Evolutionary conservation across 208 protist species (phyloP).

Genomic region (Trichomonas tenax): DNA sequence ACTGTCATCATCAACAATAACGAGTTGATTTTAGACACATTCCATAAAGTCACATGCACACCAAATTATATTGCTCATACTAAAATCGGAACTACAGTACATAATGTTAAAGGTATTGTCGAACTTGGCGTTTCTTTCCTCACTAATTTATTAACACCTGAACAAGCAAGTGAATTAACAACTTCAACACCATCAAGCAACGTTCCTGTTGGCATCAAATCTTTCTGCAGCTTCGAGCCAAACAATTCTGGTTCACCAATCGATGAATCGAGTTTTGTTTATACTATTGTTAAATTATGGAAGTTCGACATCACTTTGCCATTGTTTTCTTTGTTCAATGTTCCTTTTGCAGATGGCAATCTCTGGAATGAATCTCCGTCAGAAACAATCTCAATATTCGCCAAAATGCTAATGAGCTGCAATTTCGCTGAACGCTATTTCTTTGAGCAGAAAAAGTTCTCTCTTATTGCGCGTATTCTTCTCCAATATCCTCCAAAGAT

Average conservation of each 20-base stretch:
- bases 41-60: not conserved
- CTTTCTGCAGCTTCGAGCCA: not conserved
- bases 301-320: not conserved
- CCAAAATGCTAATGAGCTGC: not conserved
- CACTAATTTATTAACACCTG: not conserved
- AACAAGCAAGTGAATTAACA: not conserved
- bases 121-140: not conserved
- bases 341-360: not conserved
- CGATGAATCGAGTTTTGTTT: not conserved
- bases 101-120: not conserved
- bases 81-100: not conserved
- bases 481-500: not conserved
- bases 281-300: not conserved
- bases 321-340: not conserved
- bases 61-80: not conserved
- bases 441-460: not conserved
- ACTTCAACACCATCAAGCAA: not conserved
- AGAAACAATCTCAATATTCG: not conserved
- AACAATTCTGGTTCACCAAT: too few relatives aligned
- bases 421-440: not conserved
- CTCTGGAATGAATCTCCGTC: not conserved
- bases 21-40: not conserved
- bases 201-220: not conserved
- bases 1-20: not conserved
- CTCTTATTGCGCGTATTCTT: not conserved